Percentiles rank a stretch among this genome's conserved stretches.
These are phyloP conservation scores for Pythium aphanidermatum DNA, from an alignment of 352 stramenopile species.

Conservation along the genomic window DNA sequence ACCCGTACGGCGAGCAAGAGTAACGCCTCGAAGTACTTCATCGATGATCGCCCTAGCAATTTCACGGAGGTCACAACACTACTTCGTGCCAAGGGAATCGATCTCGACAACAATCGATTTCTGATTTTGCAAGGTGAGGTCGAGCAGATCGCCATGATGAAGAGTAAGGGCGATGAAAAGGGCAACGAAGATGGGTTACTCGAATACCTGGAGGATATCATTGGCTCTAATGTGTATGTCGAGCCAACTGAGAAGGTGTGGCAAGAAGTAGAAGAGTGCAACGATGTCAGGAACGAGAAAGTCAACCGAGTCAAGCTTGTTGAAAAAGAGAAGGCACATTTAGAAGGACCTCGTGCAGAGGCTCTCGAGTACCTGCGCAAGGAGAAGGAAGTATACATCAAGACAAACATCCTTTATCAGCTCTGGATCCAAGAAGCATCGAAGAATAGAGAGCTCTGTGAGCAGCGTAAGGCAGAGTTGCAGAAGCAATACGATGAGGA, in stretches of 20 bases:
- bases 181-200: constrained; percentile 97
- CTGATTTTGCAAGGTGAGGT: constrained; percentile 96
- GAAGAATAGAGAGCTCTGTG: constrained; percentile 68
- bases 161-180: constrained; percentile 92
- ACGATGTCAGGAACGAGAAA: constrained; percentile 90
- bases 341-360: constrained; percentile 93
- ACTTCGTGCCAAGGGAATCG: constrained; percentile 94
- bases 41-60: constrained; percentile 90
- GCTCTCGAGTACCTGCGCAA: constrained; percentile 93
- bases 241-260: constrained; percentile 91
- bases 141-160: constrained; percentile 99
- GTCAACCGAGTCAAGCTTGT: constrained; percentile 98
- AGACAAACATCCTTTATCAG: constrained; percentile 97
- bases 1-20: constrained; percentile 91
- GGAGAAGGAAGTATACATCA: constrained; percentile 94
- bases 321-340: constrained; percentile 95
- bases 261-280: constrained; percentile 92
- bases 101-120: constrained; percentile 99
- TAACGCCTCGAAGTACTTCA: constrained; percentile 97
- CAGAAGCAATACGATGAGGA: constrained; percentile 74
- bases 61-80: constrained; percentile 95
- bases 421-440: constrained; percentile 83
- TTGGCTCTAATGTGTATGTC: constrained; percentile 98
- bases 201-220: constrained; percentile 99
- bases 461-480: constrained; percentile 55